These are phyloP conservation scores for Aspergillus conjunctus DNA, from an alignment of 495 filamentous ascomycete genomes.

Conservation along the genomic window DNA sequence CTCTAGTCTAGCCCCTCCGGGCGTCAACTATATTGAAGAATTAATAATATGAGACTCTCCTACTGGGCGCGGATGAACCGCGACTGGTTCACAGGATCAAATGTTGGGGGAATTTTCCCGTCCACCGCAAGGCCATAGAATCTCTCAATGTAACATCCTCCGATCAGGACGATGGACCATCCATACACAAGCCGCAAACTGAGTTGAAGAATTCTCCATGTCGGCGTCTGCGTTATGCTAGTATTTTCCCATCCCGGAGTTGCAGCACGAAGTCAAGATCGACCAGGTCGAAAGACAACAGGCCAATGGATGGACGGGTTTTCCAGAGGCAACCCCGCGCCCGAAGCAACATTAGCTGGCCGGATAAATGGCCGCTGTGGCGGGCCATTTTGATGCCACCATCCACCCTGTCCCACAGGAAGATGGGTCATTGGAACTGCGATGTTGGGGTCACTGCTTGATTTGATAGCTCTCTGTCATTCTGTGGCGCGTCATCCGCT, in stretches of 20 bases:
- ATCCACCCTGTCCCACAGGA: conserved; percentile 18
- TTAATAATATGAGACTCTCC: not conserved
- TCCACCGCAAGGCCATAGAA: not conserved
- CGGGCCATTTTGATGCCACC: conserved; percentile 16
- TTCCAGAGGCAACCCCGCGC: conserved; percentile 8
- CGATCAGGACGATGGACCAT: too few relatives aligned
- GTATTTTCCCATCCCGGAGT: not conserved
- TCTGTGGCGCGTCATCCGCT: conserved; percentile 14
- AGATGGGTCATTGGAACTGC: conserved; percentile 7
- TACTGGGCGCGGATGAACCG: not conserved
- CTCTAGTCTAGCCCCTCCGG: not conserved
- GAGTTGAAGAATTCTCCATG: too few relatives aligned
- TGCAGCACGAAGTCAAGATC: not conserved
- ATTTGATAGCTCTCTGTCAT: conserved; percentile 1
- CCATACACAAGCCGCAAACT: too few relatives aligned
- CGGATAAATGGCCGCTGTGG: conserved; percentile 21
- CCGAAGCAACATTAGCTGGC: conserved; percentile 2
- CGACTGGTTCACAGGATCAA: not conserved
- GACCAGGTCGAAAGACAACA: not conserved
- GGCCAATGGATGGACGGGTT: not conserved
- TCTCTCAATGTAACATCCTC: not conserved
- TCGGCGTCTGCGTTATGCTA: not conserved
- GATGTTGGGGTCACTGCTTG: not conserved
- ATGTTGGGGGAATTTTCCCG: conserved; percentile 6
- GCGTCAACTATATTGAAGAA: not conserved